These are phyloP conservation scores for Paratinospora sagittata DNA, from an alignment of 164 flowering plant species.

Conservation along the genomic window DNA sequence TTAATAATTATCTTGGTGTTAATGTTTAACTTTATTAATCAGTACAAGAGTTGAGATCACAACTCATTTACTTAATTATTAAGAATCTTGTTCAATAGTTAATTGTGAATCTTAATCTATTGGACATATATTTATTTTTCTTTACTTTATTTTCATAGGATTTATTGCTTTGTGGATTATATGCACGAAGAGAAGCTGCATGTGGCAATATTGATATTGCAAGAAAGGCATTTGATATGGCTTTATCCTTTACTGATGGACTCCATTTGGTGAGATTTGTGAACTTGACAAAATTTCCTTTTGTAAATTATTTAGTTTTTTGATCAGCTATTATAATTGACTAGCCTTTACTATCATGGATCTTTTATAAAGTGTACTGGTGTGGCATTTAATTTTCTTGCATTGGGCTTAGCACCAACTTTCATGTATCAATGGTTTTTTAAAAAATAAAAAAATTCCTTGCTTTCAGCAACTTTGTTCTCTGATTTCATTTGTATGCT, in stretches of 20 bases:
- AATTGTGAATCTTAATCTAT: not conserved
- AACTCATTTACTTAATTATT: too few species aligned
- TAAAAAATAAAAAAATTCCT: too few species aligned
- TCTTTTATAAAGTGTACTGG: too few species aligned
- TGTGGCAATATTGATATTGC: slow-evolving; percentile 79
- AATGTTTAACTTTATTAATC: too few species aligned
- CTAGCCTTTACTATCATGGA: not conserved
- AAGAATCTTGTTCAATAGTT: too few species aligned
- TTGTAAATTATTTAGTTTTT: not conserved
- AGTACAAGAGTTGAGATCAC: too few species aligned
- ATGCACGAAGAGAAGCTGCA: slow-evolving; percentile 81
- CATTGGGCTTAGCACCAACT: not conserved
- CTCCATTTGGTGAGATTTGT: slow-evolving; percentile 53
- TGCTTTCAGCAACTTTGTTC: too few species aligned
- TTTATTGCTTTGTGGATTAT: slow-evolving; percentile 83
- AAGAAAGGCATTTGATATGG: slow-evolving; percentile 94
- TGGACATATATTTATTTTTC: not conserved
- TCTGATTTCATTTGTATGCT: too few species aligned
- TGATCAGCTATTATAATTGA: not conserved
- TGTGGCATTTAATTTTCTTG: not conserved
- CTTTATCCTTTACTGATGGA: slow-evolving; percentile 62
- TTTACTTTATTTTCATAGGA: slow-evolving; percentile 35
- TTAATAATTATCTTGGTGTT: too few species aligned
- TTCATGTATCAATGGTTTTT: not conserved
- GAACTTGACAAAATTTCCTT: not conserved